These are phyloP conservation scores for Termitomyces sp. DNA, from an alignment of 768 basidiomycete genomes.

Conservation along the genomic window DNA sequence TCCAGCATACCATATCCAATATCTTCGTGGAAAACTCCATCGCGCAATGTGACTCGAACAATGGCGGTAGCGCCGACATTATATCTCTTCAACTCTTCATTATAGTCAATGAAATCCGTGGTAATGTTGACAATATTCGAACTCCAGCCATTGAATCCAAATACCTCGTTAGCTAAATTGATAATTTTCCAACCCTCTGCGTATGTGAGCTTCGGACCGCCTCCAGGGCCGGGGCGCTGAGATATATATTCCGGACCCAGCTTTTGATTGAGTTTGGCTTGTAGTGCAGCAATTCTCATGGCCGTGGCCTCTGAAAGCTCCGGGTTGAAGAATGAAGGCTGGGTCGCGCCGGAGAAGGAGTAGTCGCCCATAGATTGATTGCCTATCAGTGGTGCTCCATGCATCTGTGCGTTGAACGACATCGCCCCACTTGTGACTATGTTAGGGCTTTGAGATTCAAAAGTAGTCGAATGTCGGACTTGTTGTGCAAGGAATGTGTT, in stretches of 20 bases:
- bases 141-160: constrained; percentile 97
- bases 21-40: constrained; percentile 91
- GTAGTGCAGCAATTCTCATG: constrained; percentile 62
- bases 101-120: constrained; percentile 75
- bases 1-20: constrained; percentile 86
- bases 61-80: constrained; percentile 79
- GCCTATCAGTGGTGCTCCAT: constrained; percentile 33
- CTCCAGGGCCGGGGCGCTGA: constrained; percentile 81
- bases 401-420: constrained; percentile 57
- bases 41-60: constrained; percentile 79
- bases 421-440: constrained; percentile 48
- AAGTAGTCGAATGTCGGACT: constrained; percentile 11
- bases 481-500: constrained; percentile 35
- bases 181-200: constrained; percentile 98
- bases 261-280: constrained; percentile 78
- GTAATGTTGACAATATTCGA: constrained; percentile 69
- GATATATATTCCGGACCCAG: constrained; percentile 95
- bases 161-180: constrained; percentile 96
- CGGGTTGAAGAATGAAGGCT: constrained; percentile 23
- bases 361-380: constrained; percentile 18
- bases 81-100: constrained; percentile 58
- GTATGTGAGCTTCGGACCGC: constrained; percentile 85
- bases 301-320: constrained; percentile 59
- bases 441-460: constrained; percentile 17
- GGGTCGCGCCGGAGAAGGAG: constrained; percentile 20